Base-by-base conservation (phyloP, 1,284 basidiomycete genomes). In the Gastroboletus turbinatus region DNA sequence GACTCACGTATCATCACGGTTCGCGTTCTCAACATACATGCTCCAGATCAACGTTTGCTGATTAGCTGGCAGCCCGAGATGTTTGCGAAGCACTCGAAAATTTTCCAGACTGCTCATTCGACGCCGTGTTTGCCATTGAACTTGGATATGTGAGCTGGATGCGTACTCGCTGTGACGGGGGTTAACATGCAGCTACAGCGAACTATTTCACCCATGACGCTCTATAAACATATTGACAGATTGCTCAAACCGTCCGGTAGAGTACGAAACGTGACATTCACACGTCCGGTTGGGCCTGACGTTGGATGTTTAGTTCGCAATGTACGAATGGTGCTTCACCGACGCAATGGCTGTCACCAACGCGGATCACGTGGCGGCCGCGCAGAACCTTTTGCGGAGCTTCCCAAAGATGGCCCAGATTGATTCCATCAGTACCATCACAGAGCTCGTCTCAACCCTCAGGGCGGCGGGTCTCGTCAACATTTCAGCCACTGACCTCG, bases 261-360 rank as follows among this genome's bases (percentile, higher is more conserved):
- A 45, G 57, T 58, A 45, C n/a, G 57, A 30, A 13, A 27, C 5
- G 36, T n/a, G 14, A 33, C n/a, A 16, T 21, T 25, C 19, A 27
- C 25, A 9, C 4, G 16, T 17, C 7, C 2, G 9, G 38, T 4
- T 25, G 30, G 7, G 17, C 19, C 38, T 58, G 32, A 58, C 19
- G 19, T 40, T 23, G 7, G 19, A 13, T 6, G 11, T 46, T 30
- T 46, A 60, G 58, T 60, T 60, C 23, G 58, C 58, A 7, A 40
- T 48, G 16, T 59, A 59, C 21, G 58, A 59, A 40, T 60, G 58
- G 59, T 57, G 58, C 30, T 51, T 59, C 39, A 56, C 58, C 3
- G 48, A 59, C 13, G 30, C 27, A 19, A 58, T 59, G 58, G 40
- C 52, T 19, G 40, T 14, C 5, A 42, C 44, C 19, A 58, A 60